Evolutionary conservation across 1,284 basidiomycete genomes (phyloP), one percentile per base, ranked within the genome.

Genomic region (Flammula alnicola): DNA sequence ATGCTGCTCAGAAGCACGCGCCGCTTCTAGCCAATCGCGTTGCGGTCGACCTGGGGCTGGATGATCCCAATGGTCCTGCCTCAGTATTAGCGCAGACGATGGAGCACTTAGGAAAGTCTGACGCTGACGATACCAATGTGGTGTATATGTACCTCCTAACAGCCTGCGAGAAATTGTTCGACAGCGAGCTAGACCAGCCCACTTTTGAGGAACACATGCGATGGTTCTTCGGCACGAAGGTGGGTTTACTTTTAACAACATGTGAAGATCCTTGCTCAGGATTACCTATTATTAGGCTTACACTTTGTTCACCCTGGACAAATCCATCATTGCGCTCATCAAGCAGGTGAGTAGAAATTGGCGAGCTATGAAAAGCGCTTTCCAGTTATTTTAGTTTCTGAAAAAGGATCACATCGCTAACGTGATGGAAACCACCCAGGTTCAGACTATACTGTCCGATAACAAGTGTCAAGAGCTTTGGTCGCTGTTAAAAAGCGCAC

Each of bases 181-280:
- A 95, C 62, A 88, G 83, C 53, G 95, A 98, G 64, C 78, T 98
- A 55, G 96, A 98, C 69, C 90, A 89, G 63, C 75, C 80, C 23
- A 85, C 86, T 14, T 98, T 94, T 64, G 97, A 99, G 68, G 96
- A 99, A 67, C 91, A 93, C 61, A 86, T 97, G 79, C 77, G 97
- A 52, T 93, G 92, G 83, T 95, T 99, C 80, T 98, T 96, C 75
- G 93, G 94, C 26, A 95, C 88, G 57, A 91, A 94, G 78, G 95
- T 94, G 60, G 73, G 85, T 55, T 55, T 48, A 41, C 33, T 32
- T 53, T 48, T 56, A 37, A 19, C 17, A 51, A 47, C 29, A 23
- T 52, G 35, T 44, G 47, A 55, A 49, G 44, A 51, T 49, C 46
- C 45, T 48, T 52, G 53, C 49, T 56, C 53, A 40, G 49, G 52